Evolutionary conservation across 2,329 filamentous ascomycete species (phyloP).

Genomic region (Helotiales sp.): DNA sequence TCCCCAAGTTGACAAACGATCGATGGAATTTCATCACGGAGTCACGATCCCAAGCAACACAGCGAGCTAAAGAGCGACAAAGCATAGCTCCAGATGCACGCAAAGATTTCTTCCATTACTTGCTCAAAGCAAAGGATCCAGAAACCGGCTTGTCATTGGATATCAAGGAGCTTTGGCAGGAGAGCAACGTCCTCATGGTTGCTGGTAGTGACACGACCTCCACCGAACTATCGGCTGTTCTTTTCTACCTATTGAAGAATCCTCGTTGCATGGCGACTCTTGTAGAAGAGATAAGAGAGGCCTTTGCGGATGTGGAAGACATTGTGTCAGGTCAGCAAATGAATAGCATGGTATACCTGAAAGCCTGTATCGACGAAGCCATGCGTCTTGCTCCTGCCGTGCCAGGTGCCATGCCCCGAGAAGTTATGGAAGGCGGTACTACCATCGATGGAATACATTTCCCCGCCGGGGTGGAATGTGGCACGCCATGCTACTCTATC

Average conservation of each 20-base stretch:
- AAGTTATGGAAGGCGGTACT: slow-evolving; percentile 1
- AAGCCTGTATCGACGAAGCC: slow-evolving; percentile 40
- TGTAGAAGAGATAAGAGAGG: neutral
- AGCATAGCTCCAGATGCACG: too few species aligned
- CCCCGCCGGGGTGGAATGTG: neutral
- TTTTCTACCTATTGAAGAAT: neutral
- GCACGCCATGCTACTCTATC: neutral
- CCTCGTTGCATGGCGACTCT: neutral
- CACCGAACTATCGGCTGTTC: neutral
- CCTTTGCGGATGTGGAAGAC: neutral
- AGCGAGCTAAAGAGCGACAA: neutral
- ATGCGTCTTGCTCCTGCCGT: slow-evolving; percentile 30
- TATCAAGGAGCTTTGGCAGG: neutral
- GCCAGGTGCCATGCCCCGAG: slow-evolving; percentile 23
- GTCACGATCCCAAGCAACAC: neutral
- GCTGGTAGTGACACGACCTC: neutral
- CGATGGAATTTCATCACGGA: neutral
- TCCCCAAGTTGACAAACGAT: neutral
- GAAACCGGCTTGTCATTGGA: neutral
- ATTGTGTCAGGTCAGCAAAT: slow-evolving; percentile 24
- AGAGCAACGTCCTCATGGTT: neutral
- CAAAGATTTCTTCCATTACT: neutral
- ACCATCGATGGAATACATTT: neutral
- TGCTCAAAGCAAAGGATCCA: neutral
- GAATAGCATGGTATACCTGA: slow-evolving; percentile 39